Conservation (phyloP, 768 basidiomycete species). For the Leucocoprinus birnbaumii region DNA sequence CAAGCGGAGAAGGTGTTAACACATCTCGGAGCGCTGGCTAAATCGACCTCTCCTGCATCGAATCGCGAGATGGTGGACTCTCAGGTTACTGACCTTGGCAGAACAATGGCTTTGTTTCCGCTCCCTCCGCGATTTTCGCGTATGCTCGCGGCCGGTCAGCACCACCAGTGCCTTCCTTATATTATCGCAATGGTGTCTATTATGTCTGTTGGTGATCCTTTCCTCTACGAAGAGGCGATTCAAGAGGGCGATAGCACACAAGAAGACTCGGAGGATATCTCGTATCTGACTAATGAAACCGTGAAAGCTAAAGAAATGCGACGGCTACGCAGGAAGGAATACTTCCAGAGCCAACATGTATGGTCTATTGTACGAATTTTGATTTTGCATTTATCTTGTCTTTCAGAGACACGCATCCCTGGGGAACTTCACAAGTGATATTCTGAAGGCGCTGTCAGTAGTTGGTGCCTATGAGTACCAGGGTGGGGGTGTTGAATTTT, state of each 20-base stretch:
- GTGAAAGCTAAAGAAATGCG: constrained; percentile 53
- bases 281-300: constrained; percentile 44
- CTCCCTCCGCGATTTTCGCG: constrained; percentile 93
- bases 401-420: constrained; percentile 72
- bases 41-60: constrained; percentile 22
- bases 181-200: constrained; percentile 89
- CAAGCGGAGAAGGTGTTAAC: constrained; percentile 81
- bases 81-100: constrained; percentile 87
- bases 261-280: constrained; percentile 33
- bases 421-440: constrained; percentile 79
- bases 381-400: neutral
- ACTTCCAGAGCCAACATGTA: constrained; percentile 82
- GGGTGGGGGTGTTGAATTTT: constrained; percentile 78
- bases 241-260: constrained; percentile 38
- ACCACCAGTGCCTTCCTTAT: constrained; percentile 80
- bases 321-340: constrained; percentile 66
- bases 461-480: constrained; percentile 96
- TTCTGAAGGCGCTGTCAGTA: constrained; percentile 88
- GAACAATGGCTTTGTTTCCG: constrained; percentile 90
- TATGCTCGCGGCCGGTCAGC: constrained; percentile 92
- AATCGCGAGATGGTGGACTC: constrained; percentile 31
- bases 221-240: constrained; percentile 78
- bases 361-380: constrained; percentile 13
- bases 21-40: constrained; percentile 76
- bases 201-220: constrained; percentile 93